Conservation (phyloP, 257 asterid genomes). For the Przewalskia tangutica region DNA sequence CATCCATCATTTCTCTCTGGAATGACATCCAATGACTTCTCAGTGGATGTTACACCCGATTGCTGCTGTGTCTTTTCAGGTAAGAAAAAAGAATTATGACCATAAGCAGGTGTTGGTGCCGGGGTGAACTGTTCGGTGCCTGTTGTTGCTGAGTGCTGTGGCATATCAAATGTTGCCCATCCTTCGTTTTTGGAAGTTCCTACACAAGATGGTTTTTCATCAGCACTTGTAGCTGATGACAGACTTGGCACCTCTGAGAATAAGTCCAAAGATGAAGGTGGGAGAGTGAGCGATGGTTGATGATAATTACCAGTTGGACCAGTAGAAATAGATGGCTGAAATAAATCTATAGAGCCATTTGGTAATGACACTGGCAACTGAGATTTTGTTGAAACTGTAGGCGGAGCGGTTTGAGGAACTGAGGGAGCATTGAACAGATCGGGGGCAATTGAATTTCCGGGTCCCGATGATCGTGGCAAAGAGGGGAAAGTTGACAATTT, state of each 20-base stretch:
- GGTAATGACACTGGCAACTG: conserved; percentile 29
- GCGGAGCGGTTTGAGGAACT: conserved; percentile 23
- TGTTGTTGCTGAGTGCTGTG: conserved; percentile 27
- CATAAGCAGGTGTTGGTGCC: conserved; percentile 31
- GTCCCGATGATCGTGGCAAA: conserved; percentile 17
- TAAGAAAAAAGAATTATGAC: conserved; percentile 23
- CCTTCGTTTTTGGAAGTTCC: conserved; percentile 29
- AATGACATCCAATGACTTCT: background rate
- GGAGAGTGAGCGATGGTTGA: conserved; percentile 27
- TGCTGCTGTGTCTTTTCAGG: background rate
- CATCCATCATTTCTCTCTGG: conserved; percentile 11
- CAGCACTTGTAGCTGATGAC: conserved; percentile 24
- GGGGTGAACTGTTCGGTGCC: conserved; percentile 22
- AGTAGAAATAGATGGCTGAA: conserved; percentile 33
- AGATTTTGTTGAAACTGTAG: conserved; percentile 26
- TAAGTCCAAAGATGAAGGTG: conserved; percentile 36
- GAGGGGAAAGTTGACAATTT: conserved; percentile 22
- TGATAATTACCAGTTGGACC: conserved; percentile 26
- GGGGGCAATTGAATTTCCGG: conserved; percentile 23
- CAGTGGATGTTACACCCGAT: background rate
- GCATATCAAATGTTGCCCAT: conserved; percentile 46
- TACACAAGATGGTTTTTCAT: conserved; percentile 8
- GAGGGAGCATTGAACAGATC: conserved; percentile 44
- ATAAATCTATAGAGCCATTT: conserved; percentile 23
- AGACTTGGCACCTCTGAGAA: conserved; percentile 33